A percentile compares a stretch with the other conserved stretches of the same genome.
phyloP scores from a whole-genome alignment of 768 basidiomycete genomes.

The Auricularia sp. region DNA sequence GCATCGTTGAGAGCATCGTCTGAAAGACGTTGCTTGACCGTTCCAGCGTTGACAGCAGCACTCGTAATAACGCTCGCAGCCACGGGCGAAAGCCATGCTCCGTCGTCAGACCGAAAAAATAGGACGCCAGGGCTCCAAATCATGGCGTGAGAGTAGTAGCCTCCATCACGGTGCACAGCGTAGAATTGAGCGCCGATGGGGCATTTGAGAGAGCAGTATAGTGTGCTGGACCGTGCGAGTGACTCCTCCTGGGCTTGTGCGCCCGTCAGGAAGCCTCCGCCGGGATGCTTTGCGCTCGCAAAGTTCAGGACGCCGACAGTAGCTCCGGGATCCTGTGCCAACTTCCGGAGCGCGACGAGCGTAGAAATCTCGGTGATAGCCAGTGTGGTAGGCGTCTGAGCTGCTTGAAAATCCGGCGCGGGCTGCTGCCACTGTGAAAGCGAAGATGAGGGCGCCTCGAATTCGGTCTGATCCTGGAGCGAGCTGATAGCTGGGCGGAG shows the following conservation, averaged over 20 bases:
- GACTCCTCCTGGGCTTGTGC: conserved; percentile 75
- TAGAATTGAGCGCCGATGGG: conserved; percentile 51
- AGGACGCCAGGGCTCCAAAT: conserved; percentile 57
- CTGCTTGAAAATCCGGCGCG: background rate
- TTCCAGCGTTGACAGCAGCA: conserved; percentile 65
- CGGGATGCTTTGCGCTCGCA: conserved; percentile 64
- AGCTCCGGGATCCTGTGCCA: background rate
- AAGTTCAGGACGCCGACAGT: conserved; percentile 59
- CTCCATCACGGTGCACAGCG: conserved; percentile 37
- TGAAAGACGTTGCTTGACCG: conserved; percentile 24
- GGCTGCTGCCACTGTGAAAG: background rate
- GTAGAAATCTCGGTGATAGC: background rate
- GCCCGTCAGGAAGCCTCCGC: conserved; percentile 66
- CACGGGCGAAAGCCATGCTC: conserved; percentile 44
- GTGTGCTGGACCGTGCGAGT: conserved; percentile 63
- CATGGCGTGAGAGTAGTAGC: conserved; percentile 69
- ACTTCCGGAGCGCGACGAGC: background rate
- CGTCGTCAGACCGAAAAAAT: conserved; percentile 54
- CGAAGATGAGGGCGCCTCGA: background rate
- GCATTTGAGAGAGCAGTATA: conserved; percentile 54
- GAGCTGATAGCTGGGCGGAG: background rate
- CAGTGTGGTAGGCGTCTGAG: background rate
- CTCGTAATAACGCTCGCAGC: conserved; percentile 60
- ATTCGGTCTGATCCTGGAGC: background rate
- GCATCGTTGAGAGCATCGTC: conserved; percentile 15